Base-by-base conservation (phyloP, 768 basidiomycete species). In the Collybia sp. region DNA sequence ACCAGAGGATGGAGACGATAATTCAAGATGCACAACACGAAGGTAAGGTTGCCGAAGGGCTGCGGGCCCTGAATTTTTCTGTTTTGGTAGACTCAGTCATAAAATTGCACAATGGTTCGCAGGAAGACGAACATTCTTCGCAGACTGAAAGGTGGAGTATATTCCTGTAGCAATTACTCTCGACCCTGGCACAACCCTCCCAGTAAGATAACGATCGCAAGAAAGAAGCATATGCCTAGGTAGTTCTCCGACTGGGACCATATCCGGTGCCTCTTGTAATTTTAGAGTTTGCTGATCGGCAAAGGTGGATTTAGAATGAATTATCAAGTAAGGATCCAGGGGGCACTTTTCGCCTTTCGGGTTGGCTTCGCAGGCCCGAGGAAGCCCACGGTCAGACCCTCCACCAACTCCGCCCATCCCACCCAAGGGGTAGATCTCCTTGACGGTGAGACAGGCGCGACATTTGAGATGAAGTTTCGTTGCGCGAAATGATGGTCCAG, bases 211-310 rank as follows among this genome's bases (percentile, higher is more conserved):
- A 63, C 95, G 74, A 63, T 99, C 96, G 4, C 82, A 83, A 20
- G 90, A 94, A 18, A 99, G 72, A 42, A 95, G 76, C 77, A 99
- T 93, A 61, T 98, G 96, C 41, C 94, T 70, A 8, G 96, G 96
- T 35, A 99, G 72, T 60, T 99, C 96, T 75, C 96, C 96, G 18
- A 98, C 94, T 0, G 96, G 96, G 1, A 99, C 96, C 92, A 97
- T 96, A 63, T 99, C 96, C 0, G 96, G 96, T 13, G 95, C 94
- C 65, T 99, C 96, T 65, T 99, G 96, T 11, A 99, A 78, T 63
- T 99, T 99, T 55, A 99, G 76, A 10, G 82, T 88, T 66, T 99
- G 96, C 55, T 96, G 93, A 60, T 99, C 96, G 6, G 93, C 86
- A 59, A 98, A 99, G 5, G 80, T 75, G 30, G 92, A 98, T 66